Evolutionary conservation across 2,329 filamentous ascomycete genomes (phyloP).

Genomic region (Colletotrichum acutatum): DNA sequence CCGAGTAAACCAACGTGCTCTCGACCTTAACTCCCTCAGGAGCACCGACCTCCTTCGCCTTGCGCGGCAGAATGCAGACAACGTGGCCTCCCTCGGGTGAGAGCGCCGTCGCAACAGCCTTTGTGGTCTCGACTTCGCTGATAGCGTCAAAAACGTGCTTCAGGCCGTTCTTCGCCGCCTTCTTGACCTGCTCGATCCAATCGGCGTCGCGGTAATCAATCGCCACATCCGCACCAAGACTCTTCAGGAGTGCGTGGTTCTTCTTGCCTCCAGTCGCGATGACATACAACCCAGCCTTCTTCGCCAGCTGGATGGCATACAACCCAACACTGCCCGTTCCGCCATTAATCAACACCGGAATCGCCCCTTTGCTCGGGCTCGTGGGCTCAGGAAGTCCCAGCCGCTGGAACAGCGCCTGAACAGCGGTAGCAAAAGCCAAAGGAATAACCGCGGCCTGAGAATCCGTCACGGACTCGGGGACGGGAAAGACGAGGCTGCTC

Average conservation of each 20-base stretch:
- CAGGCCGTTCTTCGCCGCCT: conserved; percentile 37
- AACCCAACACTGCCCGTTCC: conserved; percentile 39
- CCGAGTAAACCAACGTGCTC: conserved; percentile 30
- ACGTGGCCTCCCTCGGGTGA: conserved; percentile 43
- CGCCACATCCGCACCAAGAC: conserved; percentile 56
- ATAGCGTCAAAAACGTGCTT: conserved; percentile 44
- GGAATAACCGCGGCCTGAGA: conserved; percentile 23
- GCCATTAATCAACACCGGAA: conserved; percentile 41
- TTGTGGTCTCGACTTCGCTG: conserved; percentile 43
- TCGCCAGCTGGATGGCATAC: conserved; percentile 30
- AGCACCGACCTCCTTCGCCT: conserved; percentile 26
- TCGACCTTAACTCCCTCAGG: conserved; percentile 29
- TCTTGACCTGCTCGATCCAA: conserved; percentile 29
- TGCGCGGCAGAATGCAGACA: conserved; percentile 40
- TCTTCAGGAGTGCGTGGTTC: conserved; percentile 52
- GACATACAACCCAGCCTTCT: conserved; percentile 24
- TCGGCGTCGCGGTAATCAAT: conserved; percentile 56
- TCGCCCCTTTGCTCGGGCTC: conserved; percentile 4
- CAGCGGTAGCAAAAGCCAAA: conserved; percentile 23
- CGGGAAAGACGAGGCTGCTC: conserved; percentile 28
- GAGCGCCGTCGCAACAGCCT: conserved; percentile 41
- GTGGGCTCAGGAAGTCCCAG: conserved; percentile 16
- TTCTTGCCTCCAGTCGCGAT: conserved; percentile 35
- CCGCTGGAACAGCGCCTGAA: conserved; percentile 32
- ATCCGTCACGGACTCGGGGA: conserved; percentile 13